Base-by-base conservation (phyloP, 139 green algal species). In the Monoraphidium neglectum region DNA sequence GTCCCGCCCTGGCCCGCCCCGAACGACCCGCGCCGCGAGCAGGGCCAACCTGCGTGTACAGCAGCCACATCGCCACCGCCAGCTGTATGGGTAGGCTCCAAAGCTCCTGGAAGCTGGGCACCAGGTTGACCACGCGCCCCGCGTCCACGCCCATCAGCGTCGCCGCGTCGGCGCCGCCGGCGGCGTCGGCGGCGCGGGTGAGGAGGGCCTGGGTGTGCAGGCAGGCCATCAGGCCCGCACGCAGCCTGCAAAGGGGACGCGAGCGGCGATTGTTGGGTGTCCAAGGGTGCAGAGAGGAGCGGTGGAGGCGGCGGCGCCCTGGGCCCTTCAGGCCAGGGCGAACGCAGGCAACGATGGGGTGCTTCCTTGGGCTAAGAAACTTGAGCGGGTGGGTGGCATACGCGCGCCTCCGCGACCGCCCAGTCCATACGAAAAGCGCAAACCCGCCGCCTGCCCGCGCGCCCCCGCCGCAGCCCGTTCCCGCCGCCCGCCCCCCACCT, bases 51-150 rank as follows among this genome's bases (percentile, higher is more conserved):
- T 98, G 91, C 13, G 71, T 86, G 76, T 97, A 97, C 57, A 98
- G 87, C 68, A 98, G 86, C 64, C 78, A 90, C 56, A 98, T 88
- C 4, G 91, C 93, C 3, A 92, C 72, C 0, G 54, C 69, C 21
- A 97, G 92, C 84, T 98, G 92, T 24, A 92, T 53, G 12, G 93
- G 92, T 76, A 97, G 78, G 53, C 78, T 91, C 89, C 89, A 97
- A 4, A 97, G 83, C 80, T 98, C 92, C 70, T 96, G 87, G 36
- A 93, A 74, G n/a, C 79, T 88, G n/a, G 83, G 59, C 51, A 76
- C 81, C 35, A 98, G 72, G 78, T 91, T 92, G 13, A 92, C 83
- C 15, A 94, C 76, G 0, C 90, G 82, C 30, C 94, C 91, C 0
- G 88, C 82, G 59, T 98, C 94, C 30, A 92, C 87, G 3, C 67